A percentile compares a stretch with the other conserved stretches of the same genome.
These are phyloP conservation scores for Cercospora zeae-maydis DNA, from an alignment of 2,329 filamentous ascomycete genomes.

Conservation along the genomic window DNA sequence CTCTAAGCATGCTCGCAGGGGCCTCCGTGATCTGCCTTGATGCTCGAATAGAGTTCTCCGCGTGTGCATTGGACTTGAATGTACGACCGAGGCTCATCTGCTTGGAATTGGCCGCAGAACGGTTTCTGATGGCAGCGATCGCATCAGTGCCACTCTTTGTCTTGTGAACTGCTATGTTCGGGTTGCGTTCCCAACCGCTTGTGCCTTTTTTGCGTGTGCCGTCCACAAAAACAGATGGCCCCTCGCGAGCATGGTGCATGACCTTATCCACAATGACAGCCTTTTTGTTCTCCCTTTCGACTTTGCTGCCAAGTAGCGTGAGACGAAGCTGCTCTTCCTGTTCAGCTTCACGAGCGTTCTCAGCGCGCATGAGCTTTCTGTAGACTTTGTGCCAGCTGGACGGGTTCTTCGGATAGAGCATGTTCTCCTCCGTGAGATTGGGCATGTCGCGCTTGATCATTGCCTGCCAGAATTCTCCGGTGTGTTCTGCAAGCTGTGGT, in stretches of 20 bases:
- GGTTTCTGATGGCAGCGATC: constrained; percentile 25
- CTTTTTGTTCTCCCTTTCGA: constrained; percentile 56
- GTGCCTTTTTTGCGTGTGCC: constrained; percentile 17
- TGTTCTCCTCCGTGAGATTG: constrained; percentile 53
- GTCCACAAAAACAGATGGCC: constrained; percentile 18
- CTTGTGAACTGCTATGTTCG: neutral
- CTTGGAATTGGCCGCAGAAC: constrained; percentile 18
- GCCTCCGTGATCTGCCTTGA: constrained; percentile 21
- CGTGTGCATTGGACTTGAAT: constrained; percentile 6
- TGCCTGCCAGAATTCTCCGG: constrained; percentile 70
- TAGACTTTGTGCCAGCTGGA: constrained; percentile 77
- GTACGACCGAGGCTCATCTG: constrained; percentile 16
- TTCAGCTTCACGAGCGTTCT: constrained; percentile 36
- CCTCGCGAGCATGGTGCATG: constrained; percentile 20
- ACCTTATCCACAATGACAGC: constrained; percentile 29
- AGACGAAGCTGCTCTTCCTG: constrained; percentile 37
- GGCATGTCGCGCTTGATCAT: constrained; percentile 78
- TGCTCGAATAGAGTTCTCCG: constrained; percentile 4
- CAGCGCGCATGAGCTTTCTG: constrained; percentile 44
- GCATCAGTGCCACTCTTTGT: constrained; percentile 23
- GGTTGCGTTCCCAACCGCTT: neutral
- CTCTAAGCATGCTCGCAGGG: constrained; percentile 21
- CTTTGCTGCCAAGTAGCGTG: constrained; percentile 60
- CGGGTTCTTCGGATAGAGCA: constrained; percentile 62
- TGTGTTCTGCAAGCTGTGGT: constrained; percentile 69